Conservation (phyloP, 768 basidiomycete species). For the Lactarius pseudohatsudake region DNA sequence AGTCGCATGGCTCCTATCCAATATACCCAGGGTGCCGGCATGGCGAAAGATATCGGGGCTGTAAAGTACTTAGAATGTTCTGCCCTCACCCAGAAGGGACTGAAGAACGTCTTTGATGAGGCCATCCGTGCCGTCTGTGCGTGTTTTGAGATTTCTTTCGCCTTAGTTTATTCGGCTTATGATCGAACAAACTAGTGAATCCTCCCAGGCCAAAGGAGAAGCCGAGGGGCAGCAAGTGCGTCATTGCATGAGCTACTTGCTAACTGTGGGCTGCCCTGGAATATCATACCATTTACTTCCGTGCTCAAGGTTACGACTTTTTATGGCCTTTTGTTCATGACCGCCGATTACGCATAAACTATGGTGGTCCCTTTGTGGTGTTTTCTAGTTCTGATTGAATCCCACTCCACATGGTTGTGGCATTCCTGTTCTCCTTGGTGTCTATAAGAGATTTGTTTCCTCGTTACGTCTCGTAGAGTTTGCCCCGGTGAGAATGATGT, state of each 20-base stretch:
- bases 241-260: slow-evolving; percentile 49
- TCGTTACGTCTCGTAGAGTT: slow-evolving; percentile 13
- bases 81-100: slow-evolving; percentile 94
- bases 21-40: slow-evolving; percentile 86
- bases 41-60: slow-evolving; percentile 92
- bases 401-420: slow-evolving; percentile 18
- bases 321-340: slow-evolving; percentile 41
- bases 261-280: slow-evolving; percentile 33
- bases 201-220: slow-evolving; percentile 65
- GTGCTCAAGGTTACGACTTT: slow-evolving; percentile 63
- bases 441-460: slow-evolving; percentile 24
- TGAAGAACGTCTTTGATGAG: slow-evolving; percentile 99
- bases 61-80: slow-evolving; percentile 97
- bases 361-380: slow-evolving; percentile 20
- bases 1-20: slow-evolving; percentile 95
- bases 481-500: slow-evolving; percentile 14
- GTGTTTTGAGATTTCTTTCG: slow-evolving; percentile 37
- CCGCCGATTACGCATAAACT: slow-evolving; percentile 34
- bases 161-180: slow-evolving; percentile 11
- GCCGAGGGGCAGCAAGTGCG: slow-evolving; percentile 53
- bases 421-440: slow-evolving; percentile 19
- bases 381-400: slow-evolving; percentile 18
- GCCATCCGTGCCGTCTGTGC: slow-evolving; percentile 94
- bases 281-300: slow-evolving; percentile 69
- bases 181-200: slow-evolving; percentile 53